A percentile compares a stretch with the other conserved stretches of the same genome.
Evolutionary conservation across 2,329 filamentous ascomycete species (phyloP).

Genomic region (Phialophora chinensis): DNA sequence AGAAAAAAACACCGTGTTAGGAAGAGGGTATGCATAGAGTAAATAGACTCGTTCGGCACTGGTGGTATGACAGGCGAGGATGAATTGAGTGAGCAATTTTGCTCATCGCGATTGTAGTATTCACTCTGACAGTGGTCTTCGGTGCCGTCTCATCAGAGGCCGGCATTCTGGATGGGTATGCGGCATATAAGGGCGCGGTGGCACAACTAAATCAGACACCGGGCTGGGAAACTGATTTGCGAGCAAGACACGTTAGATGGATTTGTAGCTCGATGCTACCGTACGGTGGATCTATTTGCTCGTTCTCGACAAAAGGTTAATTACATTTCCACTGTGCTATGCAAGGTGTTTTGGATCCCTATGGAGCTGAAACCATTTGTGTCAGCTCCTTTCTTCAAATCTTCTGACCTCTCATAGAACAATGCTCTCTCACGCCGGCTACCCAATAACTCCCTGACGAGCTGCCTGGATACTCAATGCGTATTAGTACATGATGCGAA

Average conservation of each 20-base stretch:
- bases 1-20: neutral
- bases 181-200: neutral
- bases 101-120: no score
- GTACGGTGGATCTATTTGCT: neutral
- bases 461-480: neutral
- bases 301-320: no score
- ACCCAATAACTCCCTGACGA: neutral
- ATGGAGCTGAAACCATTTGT: neutral
- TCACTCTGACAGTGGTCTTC: no score
- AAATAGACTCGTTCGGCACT: no score
- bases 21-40: neutral
- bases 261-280: neutral
- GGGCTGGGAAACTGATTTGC: no score
- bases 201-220: neutral
- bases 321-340: no score
- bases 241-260: no score
- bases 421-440: neutral
- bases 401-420: neutral
- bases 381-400: neutral
- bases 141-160: no score
- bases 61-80: no score
- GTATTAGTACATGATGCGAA: neutral
- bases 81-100: no score
- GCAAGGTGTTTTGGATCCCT: neutral
- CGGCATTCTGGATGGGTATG: neutral